Evolutionary conservation across 805 yeast genomes (phyloP), one percentile per base, ranked within the genome.

Genomic region (Groenewaldozyma salmanticensis): DNA sequence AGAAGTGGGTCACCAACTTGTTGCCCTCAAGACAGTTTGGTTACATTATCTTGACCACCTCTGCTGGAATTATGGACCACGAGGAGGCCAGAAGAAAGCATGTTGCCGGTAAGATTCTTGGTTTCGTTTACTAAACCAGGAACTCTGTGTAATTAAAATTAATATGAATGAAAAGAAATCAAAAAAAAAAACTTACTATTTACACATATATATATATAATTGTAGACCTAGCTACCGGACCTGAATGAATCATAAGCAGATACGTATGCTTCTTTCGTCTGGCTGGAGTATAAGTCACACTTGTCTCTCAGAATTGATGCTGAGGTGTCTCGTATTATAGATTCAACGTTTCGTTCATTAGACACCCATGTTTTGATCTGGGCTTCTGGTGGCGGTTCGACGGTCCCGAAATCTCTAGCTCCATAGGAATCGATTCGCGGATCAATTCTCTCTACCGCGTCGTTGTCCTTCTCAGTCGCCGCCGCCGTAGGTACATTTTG

Each of bases 71-170:
- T 64, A 87, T 88, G 95, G 96, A 90, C 80, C 97, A 88, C 78
- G 96, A 90, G 79, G 96, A 88, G 77, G 97, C 97, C 65, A 85
- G 95, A 81, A 83, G 96, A 81, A 90, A 88, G 84, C 96, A 88
- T 77, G 96, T 88, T 61, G 86, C 96, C 60, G 97, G 97, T 72
- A 88, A 88, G 81, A 83, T 88, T 72, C 82, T 88, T 67, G 97
- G 96, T 68, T 88, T 85, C 77, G 96, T 88, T 56, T 88, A 88
- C 83, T 88, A 83, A 64, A 55, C 33, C 37, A 9, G 17, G 29
- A 11, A 31, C n/a, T n/a, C n/a, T n/a, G n/a, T n/a, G n/a, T n/a
- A n/a, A n/a, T n/a, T n/a, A n/a, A n/a, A n/a, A n/a, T n/a, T n/a
- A n/a, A n/a, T n/a, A n/a, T n/a, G n/a, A n/a, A n/a, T n/a, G n/a